Evolutionary conservation across 2,329 filamentous ascomycete species (phyloP).

Genomic region (Conoideocrella luteorostrata): DNA sequence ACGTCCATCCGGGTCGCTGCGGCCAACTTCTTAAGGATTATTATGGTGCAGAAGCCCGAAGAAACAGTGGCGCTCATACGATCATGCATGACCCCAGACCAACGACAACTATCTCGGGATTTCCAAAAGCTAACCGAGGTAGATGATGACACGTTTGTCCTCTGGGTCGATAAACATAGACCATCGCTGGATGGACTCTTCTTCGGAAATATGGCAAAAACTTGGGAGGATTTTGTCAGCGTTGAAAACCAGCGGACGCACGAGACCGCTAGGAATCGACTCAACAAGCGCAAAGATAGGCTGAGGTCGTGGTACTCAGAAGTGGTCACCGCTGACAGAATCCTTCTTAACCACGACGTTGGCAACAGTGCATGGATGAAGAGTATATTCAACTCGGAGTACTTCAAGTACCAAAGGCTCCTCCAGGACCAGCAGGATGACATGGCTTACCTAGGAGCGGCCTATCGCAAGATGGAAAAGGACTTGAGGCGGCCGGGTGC

Average conservation of each 20-base stretch:
- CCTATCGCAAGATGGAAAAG: slow-evolving; percentile 71
- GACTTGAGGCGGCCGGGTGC: slow-evolving; percentile 75
- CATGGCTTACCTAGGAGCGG: slow-evolving; percentile 65
- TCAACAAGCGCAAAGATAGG: slow-evolving; percentile 73
- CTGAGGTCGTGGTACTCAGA: slow-evolving; percentile 74
- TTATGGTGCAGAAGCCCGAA: slow-evolving; percentile 86
- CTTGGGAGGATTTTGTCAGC: slow-evolving; percentile 83
- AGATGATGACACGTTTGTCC: slow-evolving; percentile 81
- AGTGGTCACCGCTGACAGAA: slow-evolving; percentile 60
- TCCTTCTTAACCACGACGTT: slow-evolving; percentile 75
- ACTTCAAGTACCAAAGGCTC: slow-evolving; percentile 82
- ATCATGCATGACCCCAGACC: slow-evolving; percentile 63
- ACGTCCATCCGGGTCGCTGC: slow-evolving; percentile 65
- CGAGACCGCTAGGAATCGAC: slow-evolving; percentile 63
- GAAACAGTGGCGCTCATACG: slow-evolving; percentile 71
- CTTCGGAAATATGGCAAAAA: slow-evolving; percentile 69
- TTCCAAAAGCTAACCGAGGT: slow-evolving; percentile 82
- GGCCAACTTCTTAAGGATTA: slow-evolving; percentile 81
- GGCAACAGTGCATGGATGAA: slow-evolving; percentile 89
- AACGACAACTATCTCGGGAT: slow-evolving; percentile 63
- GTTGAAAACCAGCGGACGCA: slow-evolving; percentile 75
- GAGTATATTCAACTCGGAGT: slow-evolving; percentile 89
- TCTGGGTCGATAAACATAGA: slow-evolving; percentile 81
- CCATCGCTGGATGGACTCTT: slow-evolving; percentile 76
- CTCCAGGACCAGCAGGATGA: slow-evolving; percentile 94